A percentile compares a stretch with the other conserved stretches of the same genome.
These are phyloP conservation scores for Lachnum nothofagi DNA, from an alignment of 2,329 filamentous ascomycete species.

Conservation along the genomic window DNA sequence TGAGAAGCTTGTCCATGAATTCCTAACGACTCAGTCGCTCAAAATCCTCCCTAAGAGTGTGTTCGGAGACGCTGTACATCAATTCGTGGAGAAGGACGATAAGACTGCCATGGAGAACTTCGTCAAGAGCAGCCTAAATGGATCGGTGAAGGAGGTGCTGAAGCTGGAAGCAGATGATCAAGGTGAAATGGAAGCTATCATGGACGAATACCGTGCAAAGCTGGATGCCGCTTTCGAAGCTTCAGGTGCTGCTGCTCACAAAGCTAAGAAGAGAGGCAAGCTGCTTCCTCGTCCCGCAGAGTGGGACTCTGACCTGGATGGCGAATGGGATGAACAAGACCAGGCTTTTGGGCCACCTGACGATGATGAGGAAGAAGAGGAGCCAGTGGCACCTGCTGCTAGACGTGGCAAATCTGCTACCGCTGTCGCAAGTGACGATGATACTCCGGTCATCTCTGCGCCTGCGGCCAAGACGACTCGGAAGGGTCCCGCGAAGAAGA, in stretches of 20 bases:
- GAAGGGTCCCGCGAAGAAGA: slow-evolving; percentile 35
- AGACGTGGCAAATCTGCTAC: slow-evolving; percentile 26
- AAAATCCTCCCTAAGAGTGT: slow-evolving; percentile 89
- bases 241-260: slow-evolving; percentile 54
- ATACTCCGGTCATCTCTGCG: slow-evolving; percentile 35
- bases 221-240: slow-evolving; percentile 63
- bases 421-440: slow-evolving; percentile 53
- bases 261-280: slow-evolving; percentile 43
- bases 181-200: slow-evolving; percentile 65
- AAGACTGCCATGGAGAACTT: slow-evolving; percentile 85
- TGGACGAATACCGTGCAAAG: slow-evolving; percentile 65
- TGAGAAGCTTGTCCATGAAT: slow-evolving; percentile 82
- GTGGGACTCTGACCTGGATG: slow-evolving; percentile 90
- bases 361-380: slow-evolving; percentile 39
- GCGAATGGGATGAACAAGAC: slow-evolving; percentile 78
- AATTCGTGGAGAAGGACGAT: slow-evolving; percentile 93
- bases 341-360: slow-evolving; percentile 53
- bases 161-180: slow-evolving; percentile 62
- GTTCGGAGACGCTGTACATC: slow-evolving; percentile 86
- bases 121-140: slow-evolving; percentile 64
- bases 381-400: slow-evolving; percentile 36
- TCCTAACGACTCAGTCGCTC: slow-evolving; percentile 77
- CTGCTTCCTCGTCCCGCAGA: slow-evolving; percentile 70
- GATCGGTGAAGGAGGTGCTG: slow-evolving; percentile 66
- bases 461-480: slow-evolving; percentile 34